Evolutionary conservation across 257 asterid genomes (phyloP), one percentile per base, ranked within the genome.

Genomic region (Coffea eugenioides): DNA sequence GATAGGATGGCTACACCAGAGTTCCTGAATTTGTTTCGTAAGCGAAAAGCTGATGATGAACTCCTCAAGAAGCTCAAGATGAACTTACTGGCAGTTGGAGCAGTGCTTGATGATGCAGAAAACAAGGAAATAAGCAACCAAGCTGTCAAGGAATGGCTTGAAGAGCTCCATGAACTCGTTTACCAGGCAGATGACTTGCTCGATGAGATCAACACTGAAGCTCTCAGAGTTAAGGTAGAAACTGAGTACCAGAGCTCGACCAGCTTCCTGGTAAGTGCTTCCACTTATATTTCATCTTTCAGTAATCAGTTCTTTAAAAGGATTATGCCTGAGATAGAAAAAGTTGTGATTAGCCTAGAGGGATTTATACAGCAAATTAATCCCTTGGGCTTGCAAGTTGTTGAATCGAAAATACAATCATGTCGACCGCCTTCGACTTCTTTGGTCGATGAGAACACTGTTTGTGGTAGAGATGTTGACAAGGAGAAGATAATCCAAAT

Each of bases 101-200:
- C 13, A 11, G 87, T 84, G 78, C 81, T 84, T 69, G 59, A 36
- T 49, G 84, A 81, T 74, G 87, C 82, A 23, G 80, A 84, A 54
- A 54, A 74, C 21, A 80, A 80, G 79, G 76, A 84, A 62, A 48
- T 66, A 5, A 49, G 69, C 2, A 62, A 69, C 8, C 8, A 0
- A 27, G 41, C 13, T n/a, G 74, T 84, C 16, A 78, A 62, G 1
- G 25, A 69, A 12, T 81, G 87, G 85, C 54, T 84, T 11, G 59
- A 41, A 34, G 31, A 74, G 3, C 81, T 84, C 36, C 54, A 46
- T 1, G 64, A 43, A 27, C n/a, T 79, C 16, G 76, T 79, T 23
- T 56, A 51, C 10, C 34, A 34, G 23, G 68, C 81, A 25, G 83
- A 81, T 48, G 82, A 78, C 68, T 57, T 84, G 2, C 43, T 81